These are phyloP conservation scores for Gossypium schwendimanii DNA, from an alignment of 441 rosid genomes.

Conservation along the genomic window DNA sequence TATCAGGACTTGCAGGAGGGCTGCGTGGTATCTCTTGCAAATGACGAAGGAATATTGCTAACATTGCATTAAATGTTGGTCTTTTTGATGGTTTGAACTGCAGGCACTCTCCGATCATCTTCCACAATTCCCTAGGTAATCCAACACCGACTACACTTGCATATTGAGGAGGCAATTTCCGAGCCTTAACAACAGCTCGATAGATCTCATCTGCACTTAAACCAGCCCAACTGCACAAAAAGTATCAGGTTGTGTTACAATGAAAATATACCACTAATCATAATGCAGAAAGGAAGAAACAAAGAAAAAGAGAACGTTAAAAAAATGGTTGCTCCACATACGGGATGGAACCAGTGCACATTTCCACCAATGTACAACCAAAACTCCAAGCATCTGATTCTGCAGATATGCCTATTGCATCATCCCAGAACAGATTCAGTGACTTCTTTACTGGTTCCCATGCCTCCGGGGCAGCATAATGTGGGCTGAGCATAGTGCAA, in stretches of 20 bases:
- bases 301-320: slow-evolving; percentile 5
- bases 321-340: slow-evolving; percentile 41
- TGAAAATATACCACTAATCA: not conserved
- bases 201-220: slow-evolving; percentile 89
- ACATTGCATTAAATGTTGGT: slow-evolving; percentile 86
- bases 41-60: slow-evolving; percentile 84
- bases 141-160: slow-evolving; percentile 98
- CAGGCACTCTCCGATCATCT: slow-evolving; percentile 97
- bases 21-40: slow-evolving; percentile 90
- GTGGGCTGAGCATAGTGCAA: slow-evolving; percentile 77
- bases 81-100: slow-evolving; percentile 89
- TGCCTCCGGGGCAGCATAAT: slow-evolving; percentile 93
- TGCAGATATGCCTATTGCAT: slow-evolving; percentile 78
- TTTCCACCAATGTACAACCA: slow-evolving; percentile 97
- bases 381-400: slow-evolving; percentile 99
- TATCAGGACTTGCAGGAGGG: slow-evolving; percentile 88
- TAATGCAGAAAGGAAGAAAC: not conserved
- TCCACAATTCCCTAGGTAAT: slow-evolving; percentile 91
- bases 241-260: slow-evolving; percentile 15
- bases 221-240: slow-evolving; percentile 80
- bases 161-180: slow-evolving; percentile 92
- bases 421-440: slow-evolving; percentile 87
- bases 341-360: slow-evolving; percentile 99
- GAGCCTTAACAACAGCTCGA: slow-evolving; percentile 79
- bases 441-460: slow-evolving; percentile 97